A percentile compares a stretch with the other conserved stretches of the same genome.
Evolutionary conservation across 1,284 basidiomycete genomes (phyloP).

Genomic region (Trichosporon ovoides): DNA sequence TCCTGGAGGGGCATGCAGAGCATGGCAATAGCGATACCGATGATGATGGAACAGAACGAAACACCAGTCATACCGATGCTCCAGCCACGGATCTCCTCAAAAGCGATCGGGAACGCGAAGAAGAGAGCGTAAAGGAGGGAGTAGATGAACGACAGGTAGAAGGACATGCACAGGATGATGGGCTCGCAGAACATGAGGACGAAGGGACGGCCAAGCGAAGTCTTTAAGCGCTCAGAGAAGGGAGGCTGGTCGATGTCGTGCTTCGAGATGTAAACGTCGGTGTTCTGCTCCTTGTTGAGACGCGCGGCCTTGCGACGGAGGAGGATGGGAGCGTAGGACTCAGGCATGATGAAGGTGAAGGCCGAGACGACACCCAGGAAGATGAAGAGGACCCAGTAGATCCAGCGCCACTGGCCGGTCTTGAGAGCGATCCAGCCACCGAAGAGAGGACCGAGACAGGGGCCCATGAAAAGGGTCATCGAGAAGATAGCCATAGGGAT

Average conservation of each 20-base stretch:
- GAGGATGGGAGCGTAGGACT: slow-evolving; percentile 47
- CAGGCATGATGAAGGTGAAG: slow-evolving; percentile 43
- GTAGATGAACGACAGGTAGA: slow-evolving; percentile 53
- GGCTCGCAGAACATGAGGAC: slow-evolving; percentile 48
- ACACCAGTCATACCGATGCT: slow-evolving; percentile 43
- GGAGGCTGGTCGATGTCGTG: slow-evolving; percentile 38
- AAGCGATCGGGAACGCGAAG: slow-evolving; percentile 46
- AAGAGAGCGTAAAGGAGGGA: slow-evolving; percentile 43
- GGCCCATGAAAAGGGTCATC: slow-evolving; percentile 44
- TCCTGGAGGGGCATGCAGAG: slow-evolving; percentile 37
- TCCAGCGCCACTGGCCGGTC: slow-evolving; percentile 48
- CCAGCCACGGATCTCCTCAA: slow-evolving; percentile 46
- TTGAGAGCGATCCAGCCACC: slow-evolving; percentile 45
- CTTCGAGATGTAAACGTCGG: slow-evolving; percentile 40
- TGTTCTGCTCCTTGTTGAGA: slow-evolving; percentile 46
- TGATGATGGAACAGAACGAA: slow-evolving; percentile 42
- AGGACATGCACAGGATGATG: slow-evolving; percentile 49
- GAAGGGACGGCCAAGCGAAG: slow-evolving; percentile 47
- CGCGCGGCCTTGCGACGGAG: slow-evolving; percentile 41
- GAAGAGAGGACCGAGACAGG: slow-evolving; percentile 47
- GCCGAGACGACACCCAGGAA: slow-evolving; percentile 39
- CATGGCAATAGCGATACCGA: slow-evolving; percentile 39
- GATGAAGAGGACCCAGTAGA: slow-evolving; percentile 50
- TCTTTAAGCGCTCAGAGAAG: slow-evolving; percentile 39
- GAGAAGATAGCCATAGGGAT: slow-evolving; percentile 52